A percentile compares a stretch with the other conserved stretches of the same genome.
phyloP scores from a whole-genome alignment of 2,329 filamentous ascomycete genomes.

The Xylaria arbuscula region DNA sequence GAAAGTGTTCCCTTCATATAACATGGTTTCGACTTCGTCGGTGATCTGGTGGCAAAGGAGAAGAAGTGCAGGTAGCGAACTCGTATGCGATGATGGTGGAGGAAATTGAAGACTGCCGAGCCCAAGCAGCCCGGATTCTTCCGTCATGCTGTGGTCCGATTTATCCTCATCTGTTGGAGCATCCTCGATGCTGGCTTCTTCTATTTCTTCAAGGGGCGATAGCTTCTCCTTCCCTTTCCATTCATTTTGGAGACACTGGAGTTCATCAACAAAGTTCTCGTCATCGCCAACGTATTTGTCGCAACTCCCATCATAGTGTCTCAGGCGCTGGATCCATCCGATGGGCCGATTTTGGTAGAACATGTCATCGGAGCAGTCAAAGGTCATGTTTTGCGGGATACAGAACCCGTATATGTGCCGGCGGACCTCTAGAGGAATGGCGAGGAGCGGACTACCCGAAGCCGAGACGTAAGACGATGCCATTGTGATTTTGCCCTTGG shows the following conservation, averaged over 20 bases:
- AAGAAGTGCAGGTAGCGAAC: constrained; percentile 25
- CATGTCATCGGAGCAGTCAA: constrained; percentile 27
- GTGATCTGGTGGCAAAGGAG: constrained; percentile 31
- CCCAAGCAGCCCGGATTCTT: background rate
- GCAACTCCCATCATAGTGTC: constrained; percentile 17
- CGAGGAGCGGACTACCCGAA: background rate
- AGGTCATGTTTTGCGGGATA: constrained; percentile 22
- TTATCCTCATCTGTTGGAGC: background rate
- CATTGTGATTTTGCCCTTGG: background rate
- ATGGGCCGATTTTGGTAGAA: constrained; percentile 25
- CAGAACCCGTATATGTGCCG: constrained; percentile 28
- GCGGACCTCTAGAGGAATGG: constrained; percentile 23
- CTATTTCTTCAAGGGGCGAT: constrained; percentile 4
- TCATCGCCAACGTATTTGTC: constrained; percentile 8
- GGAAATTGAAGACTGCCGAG: background rate
- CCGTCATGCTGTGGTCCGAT: background rate
- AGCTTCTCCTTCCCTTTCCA: constrained; percentile 11
- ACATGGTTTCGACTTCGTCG: constrained; percentile 27
- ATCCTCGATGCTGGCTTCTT: background rate
- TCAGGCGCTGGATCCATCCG: constrained; percentile 20
- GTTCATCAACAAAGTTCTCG: background rate
- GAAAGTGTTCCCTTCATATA: constrained; percentile 26
- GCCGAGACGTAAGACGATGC: background rate
- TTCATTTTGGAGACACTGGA: background rate
- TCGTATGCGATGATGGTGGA: background rate